Evolutionary conservation across 176 grass and related monocot species (phyloP), one percentile per base, ranked within the genome.

Genomic region (Oryza officinalis): DNA sequence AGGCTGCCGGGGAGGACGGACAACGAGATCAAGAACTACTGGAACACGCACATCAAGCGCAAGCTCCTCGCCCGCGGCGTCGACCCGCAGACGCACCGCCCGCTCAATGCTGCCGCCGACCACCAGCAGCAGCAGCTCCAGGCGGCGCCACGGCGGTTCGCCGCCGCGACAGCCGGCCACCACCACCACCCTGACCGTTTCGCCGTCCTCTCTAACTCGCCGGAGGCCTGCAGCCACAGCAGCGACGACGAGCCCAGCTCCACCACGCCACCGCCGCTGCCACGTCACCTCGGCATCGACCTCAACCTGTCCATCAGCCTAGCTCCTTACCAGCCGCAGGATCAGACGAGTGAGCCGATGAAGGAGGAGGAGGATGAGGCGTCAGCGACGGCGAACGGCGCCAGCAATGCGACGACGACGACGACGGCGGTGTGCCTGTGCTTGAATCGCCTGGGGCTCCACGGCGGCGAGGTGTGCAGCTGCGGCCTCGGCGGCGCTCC

Each of bases 1-100:
- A 84, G 87, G 45, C 81, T 97, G 79, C 94, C 92, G 1, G 94
- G 94, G 12, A 75, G 94, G 28, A 97, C 94, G 4, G 94, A 97
- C 77, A 97, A 97, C 71, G 94, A 97, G 82, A 97, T 97, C 86
- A 97, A 97, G 79, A 97, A 97, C 82, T 94, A 97, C 72, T 97
- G 94, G 94, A 97, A 97, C 76, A 97, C 94, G 20, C 92, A 97
- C 83, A 97, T 97, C 82, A 97, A 88, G 84, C 85, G 94, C 1
- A 97, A 97, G 83, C 92, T 97, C 67, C 41, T 94, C 13, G 76
- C 84, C 26, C 94, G 92, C 3, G 89, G 92, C 47, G 79, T 94
- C 63, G 94, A 97, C 80, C 92, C 94, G 9, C 89, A 90, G 44
- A 92, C 91, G 1, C 94, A 97, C 81, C 91, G 81, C 25, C 81